These are phyloP conservation scores for Friedmanniomyces simplex DNA, from an alignment of 495 filamentous ascomycete genomes.

Conservation along the genomic window DNA sequence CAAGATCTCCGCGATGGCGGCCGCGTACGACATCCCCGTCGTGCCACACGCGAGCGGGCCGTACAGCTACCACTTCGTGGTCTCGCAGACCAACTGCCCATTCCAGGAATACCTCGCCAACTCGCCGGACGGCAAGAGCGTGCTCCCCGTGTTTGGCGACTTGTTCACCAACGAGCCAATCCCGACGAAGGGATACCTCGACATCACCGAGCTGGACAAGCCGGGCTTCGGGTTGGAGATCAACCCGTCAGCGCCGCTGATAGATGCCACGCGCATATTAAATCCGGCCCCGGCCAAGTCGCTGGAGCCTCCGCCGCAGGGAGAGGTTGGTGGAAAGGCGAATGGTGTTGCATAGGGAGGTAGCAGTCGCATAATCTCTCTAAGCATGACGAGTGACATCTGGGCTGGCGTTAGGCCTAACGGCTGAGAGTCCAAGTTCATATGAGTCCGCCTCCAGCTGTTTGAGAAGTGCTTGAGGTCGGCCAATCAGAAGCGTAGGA, in stretches of 20 bases:
- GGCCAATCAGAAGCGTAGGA: neutral
- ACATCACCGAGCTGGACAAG: constrained; percentile 69
- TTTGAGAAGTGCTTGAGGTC: neutral
- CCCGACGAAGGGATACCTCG: constrained; percentile 67
- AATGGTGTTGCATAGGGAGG: neutral
- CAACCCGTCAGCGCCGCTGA: constrained; percentile 68
- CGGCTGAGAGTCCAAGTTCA: too few relatives aligned
- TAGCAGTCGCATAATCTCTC: neutral
- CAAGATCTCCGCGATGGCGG: constrained; percentile 75
- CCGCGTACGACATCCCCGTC: constrained; percentile 86
- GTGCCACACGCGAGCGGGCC: constrained; percentile 89
- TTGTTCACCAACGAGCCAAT: constrained; percentile 87
- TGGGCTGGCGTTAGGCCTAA: too few relatives aligned
- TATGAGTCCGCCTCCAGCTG: neutral
- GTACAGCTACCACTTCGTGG: constrained; percentile 90
- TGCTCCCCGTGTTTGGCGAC: constrained; percentile 83
- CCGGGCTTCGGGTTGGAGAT: constrained; percentile 83
- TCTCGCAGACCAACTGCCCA: constrained; percentile 79
- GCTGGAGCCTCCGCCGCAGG: constrained; percentile 30
- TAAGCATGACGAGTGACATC: too few relatives aligned
- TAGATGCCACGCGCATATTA: constrained; percentile 60
- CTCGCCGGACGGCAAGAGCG: constrained; percentile 76
- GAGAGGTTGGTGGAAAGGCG: neutral
- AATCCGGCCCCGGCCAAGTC: constrained; percentile 57
- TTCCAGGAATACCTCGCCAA: constrained; percentile 95